Conservation (phyloP, 176 grass and related monocot genomes). For the Lolium rigidum region DNA sequence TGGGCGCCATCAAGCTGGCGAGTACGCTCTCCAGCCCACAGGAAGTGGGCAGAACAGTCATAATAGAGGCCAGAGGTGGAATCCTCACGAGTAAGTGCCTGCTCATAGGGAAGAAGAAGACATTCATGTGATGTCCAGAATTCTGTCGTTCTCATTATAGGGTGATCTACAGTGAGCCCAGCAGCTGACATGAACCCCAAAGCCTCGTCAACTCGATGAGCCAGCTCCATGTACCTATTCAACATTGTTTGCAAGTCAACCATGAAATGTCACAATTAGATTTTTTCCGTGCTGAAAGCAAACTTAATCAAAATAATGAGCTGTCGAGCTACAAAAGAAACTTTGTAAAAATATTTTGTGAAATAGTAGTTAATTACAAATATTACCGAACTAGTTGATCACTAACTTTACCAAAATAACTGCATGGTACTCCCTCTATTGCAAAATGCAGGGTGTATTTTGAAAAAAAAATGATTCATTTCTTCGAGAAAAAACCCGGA, state of each 20-base stretch:
- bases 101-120: slow-evolving; percentile 90
- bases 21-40: slow-evolving; percentile 92
- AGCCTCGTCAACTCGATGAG: slow-evolving; percentile 85
- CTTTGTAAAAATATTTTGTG: background rate
- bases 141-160: slow-evolving; percentile 89
- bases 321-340: background rate
- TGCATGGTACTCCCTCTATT: background rate
- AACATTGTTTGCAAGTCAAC: slow-evolving; percentile 33
- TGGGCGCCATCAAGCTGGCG: slow-evolving; percentile 94
- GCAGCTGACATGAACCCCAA: slow-evolving; percentile 93
- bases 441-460: background rate
- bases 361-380: slow-evolving; percentile 1
- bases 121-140: slow-evolving; percentile 97
- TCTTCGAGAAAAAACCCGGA: background rate
- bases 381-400: background rate
- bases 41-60: slow-evolving; percentile 92
- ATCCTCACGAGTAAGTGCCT: slow-evolving; percentile 83
- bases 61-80: slow-evolving; percentile 80
- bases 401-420: slow-evolving; percentile 6
- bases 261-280: slow-evolving; percentile 21
- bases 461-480: background rate
- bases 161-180: slow-evolving; percentile 79
- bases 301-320: background rate
- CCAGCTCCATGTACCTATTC: slow-evolving; percentile 88
- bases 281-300: background rate